Conservation (phyloP, 306 rosid genomes). For the Purshia tridentata region DNA sequence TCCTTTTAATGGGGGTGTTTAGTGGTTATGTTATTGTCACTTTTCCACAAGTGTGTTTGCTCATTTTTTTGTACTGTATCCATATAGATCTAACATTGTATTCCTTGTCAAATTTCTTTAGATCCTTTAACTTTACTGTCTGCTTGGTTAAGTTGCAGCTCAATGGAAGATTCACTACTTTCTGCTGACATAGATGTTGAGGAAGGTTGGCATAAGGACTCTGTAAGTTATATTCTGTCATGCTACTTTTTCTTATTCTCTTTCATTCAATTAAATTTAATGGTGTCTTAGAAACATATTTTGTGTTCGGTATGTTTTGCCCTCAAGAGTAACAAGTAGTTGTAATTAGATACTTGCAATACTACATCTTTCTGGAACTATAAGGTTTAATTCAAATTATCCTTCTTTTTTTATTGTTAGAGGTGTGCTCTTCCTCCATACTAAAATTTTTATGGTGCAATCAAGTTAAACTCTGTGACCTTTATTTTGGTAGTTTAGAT, state of each 20-base stretch:
- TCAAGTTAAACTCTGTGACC: no score
- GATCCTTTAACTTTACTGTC: slow-evolving; percentile 16
- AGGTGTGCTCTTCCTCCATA: neutral
- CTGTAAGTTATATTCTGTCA: slow-evolving; percentile 50
- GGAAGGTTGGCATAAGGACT: slow-evolving; percentile 54
- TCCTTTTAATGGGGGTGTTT: neutral
- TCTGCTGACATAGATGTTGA: slow-evolving; percentile 54
- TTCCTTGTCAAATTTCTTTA: neutral
- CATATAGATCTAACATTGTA: no score
- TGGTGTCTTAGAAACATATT: neutral
- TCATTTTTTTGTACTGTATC: neutral
- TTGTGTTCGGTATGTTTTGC: neutral
- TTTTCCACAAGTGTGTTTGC: neutral
- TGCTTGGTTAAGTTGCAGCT: slow-evolving; percentile 47
- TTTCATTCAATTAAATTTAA: neutral
- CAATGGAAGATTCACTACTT: slow-evolving; percentile 76
- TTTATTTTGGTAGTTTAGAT: no score
- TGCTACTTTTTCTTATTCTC: slow-evolving; percentile 13
- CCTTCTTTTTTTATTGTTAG: neutral
- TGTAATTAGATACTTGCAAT: neutral
- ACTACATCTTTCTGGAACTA: neutral
- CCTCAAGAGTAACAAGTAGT: neutral
- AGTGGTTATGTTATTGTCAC: neutral
- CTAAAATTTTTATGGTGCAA: neutral
- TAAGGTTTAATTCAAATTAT: neutral